Base-by-base conservation (phyloP, 371 early-diverging fungal species). In the Thermomucor indicae-seudaticae region DNA sequence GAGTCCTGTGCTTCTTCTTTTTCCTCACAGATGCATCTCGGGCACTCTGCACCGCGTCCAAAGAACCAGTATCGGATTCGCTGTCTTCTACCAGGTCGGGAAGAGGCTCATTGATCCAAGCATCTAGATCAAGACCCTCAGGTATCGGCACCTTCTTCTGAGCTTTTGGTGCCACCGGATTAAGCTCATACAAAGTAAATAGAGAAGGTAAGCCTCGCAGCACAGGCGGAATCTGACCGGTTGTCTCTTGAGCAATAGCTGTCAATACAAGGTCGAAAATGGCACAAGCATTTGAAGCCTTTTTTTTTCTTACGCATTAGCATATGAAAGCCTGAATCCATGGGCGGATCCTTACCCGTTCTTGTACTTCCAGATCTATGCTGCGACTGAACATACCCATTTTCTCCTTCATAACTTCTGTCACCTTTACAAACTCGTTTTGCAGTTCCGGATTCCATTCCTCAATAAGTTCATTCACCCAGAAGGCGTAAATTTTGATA, bases 121-220 rank as follows among this genome's bases (percentile, higher is more conserved):
- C 57, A 45, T 94, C 94, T 28, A 95, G 60, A 57, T 93, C 91
- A 48, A 96, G 58, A 10, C 85, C 92, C n/a, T 91, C 89, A 10
- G 95, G 95, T 1, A 92, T 64, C 17, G 91, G 89, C 0, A 97
- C 92, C 60, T 90, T 90, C 49, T 78, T 78, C 64, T 95, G 95
- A 0, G 96, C 95, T 45, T 86, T 90, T n/a, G 89, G 84, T 3
- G 92, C 90, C 0, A 97, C 95, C 1, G 96, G 96, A 51, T 93
- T 94, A 14, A 97, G 71, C 43, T 93, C 95, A 50, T 88, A 90
- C 6, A 69, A 67, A 45, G 88, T 88, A 60, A 93, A 87, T 7
- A 85, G 54, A 8, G 70, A 58, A 10, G 85, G 73, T 3, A 90
- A 67, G 4, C 83, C 81, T 28, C 60, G 52, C 43, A 80, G 67